These are phyloP conservation scores for Thraustochytrium striatum DNA, from an alignment of 352 stramenopile species.

Conservation along the genomic window DNA sequence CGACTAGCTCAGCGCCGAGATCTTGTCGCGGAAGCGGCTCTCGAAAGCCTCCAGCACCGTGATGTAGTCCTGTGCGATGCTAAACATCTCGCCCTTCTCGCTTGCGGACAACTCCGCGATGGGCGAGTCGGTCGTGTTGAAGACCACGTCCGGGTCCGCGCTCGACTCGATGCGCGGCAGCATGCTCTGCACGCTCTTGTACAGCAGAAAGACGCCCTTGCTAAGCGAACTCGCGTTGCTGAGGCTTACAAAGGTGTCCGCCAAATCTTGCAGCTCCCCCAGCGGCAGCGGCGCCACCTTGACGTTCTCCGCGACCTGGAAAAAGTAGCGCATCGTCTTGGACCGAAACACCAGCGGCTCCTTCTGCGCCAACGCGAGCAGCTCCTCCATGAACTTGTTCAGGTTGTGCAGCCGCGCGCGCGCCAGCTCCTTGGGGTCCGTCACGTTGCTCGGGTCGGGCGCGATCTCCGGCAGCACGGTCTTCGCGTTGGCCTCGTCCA, in stretches of 20 bases:
- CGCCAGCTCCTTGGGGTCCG: background rate
- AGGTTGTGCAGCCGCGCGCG: background rate
- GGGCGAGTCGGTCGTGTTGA: conserved; percentile 30
- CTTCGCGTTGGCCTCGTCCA: background rate
- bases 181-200: background rate
- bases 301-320: background rate
- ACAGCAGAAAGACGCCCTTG: conserved; percentile 23
- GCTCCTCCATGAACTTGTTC: conserved; percentile 33
- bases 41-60: conserved; percentile 14
- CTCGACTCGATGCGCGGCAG: conserved; percentile 13
- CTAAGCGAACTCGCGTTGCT: background rate
- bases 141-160: conserved; percentile 3
- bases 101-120: background rate
- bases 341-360: conserved; percentile 25
- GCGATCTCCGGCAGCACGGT: conserved; percentile 2
- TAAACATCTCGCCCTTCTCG: conserved; percentile 28
- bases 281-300: conserved; percentile 19
- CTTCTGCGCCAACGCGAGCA: background rate
- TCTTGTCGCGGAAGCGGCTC: too few species aligned
- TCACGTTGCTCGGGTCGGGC: background rate
- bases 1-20: too few species aligned
- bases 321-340: conserved; percentile 24
- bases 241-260: background rate
- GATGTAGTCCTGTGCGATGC: background rate
- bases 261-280: conserved; percentile 34